Base-by-base conservation (phyloP, 75 land plant genomes). In the Chamaecyparis obtusa region DNA sequence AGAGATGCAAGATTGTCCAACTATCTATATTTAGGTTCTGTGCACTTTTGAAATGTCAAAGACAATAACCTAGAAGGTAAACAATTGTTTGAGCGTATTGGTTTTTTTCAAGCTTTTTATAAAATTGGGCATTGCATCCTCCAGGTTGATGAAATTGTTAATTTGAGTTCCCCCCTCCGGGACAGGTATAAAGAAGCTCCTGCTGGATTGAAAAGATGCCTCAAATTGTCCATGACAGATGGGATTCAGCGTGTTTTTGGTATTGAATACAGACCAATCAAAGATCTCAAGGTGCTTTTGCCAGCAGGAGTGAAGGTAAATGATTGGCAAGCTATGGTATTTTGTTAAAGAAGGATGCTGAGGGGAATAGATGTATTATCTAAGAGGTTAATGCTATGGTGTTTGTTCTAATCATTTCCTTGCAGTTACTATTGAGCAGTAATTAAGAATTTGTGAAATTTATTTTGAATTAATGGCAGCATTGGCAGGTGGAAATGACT, bases 151-250 rank as follows among this genome's bases (percentile, higher is more conserved):
- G 99, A 97, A 89, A 89, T 95, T 60, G 89, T 90, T 41, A 96
- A 97, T 86, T 90, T 97, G 54, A 89, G 95, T 79, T 87, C 92
- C 85, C 90, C 98, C 36, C 89, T 96, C 46, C 84, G 93, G 48
- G 92, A 91, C 1, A 90, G 99, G 88, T 97, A 96, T 86, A 93
- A 93, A 72, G 94, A 92, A 84, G 89, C 89, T 17, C 64, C 90
- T 77, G 87, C 97, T 84, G 93, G 92, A n/a, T 17, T 76, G 14
- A 91, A 89, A 83, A 95, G 99, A 89, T 96, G 98, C 85, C 89
- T 97, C 67, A 97, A 97, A 86, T 88, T 97, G 88, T 94, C 95
- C 19, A 92, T 97, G 93, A 97, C 97, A 24, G 99, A 97, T 91
- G 99, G 99, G 80, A 91, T 91, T 78, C 98, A 96, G 74, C 97